phyloP scores from a whole-genome alignment of 805 yeast genomes.

The Candida peoriensis region DNA sequence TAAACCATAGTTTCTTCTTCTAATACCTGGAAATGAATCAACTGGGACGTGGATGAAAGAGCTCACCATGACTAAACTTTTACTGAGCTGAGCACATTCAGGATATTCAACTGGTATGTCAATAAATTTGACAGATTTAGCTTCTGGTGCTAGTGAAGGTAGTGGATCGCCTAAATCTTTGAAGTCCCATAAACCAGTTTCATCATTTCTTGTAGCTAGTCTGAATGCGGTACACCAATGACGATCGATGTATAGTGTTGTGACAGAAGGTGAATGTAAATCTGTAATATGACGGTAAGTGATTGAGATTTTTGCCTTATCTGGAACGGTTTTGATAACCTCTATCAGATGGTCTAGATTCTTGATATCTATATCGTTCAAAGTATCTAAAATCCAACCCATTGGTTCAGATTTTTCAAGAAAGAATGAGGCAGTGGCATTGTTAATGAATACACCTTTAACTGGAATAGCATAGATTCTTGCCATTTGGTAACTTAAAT shows the following conservation, averaged over 20 bases:
- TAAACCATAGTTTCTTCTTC: conserved; percentile 67
- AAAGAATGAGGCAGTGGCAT: conserved; percentile 73
- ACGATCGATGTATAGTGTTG: conserved; percentile 70
- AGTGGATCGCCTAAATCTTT: conserved; percentile 48
- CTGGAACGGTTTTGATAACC: conserved; percentile 76
- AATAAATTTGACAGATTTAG: conserved; percentile 64
- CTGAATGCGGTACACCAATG: conserved; percentile 78
- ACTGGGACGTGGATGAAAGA: conserved; percentile 62
- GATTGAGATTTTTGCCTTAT: conserved; percentile 63
- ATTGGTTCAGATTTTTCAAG: conserved; percentile 51
- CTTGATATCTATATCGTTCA: conserved; percentile 73
- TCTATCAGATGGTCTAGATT: conserved; percentile 70
- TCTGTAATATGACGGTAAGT: conserved; percentile 76
- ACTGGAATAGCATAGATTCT: conserved; percentile 80
- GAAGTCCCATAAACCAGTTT: conserved; percentile 55
- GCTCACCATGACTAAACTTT: conserved; percentile 69
- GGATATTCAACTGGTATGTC: conserved; percentile 58
- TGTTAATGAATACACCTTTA: conserved; percentile 73
- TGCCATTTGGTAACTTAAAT: conserved; percentile 84
- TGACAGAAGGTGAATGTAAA: conserved; percentile 64
- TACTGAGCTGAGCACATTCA: conserved; percentile 49
- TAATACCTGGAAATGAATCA: conserved; percentile 67
- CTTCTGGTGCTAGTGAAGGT: conserved; percentile 44
- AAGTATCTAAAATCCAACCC: conserved; percentile 78
- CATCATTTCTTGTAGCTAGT: conserved; percentile 58